Conservation (phyloP, 2,329 filamentous ascomycete species). For the Berkeleyomyces basicola region DNA sequence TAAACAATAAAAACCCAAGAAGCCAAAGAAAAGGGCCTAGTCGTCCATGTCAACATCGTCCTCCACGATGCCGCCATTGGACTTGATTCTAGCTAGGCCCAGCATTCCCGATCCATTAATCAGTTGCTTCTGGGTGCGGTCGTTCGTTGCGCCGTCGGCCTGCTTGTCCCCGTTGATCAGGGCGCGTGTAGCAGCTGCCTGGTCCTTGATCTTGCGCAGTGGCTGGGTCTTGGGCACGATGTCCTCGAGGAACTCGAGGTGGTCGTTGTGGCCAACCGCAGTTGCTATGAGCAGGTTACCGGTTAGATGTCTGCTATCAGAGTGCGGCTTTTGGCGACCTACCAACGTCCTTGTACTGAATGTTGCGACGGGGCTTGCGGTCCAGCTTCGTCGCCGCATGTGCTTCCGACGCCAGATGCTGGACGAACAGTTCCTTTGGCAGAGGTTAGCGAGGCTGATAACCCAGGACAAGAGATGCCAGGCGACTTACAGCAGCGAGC, state of each 20-base stretch:
- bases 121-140: conserved; percentile 14
- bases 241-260: conserved; percentile 87
- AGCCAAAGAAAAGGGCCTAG: conserved; percentile 19
- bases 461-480: conserved; percentile 1
- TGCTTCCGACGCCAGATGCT: conserved; percentile 71
- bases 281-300: conserved; percentile 34
- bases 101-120: conserved; percentile 14
- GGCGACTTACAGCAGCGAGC: conserved; percentile 53
- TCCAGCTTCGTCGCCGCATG: conserved; percentile 83
- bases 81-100: conserved; percentile 25
- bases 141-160: background rate
- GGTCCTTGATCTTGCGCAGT: conserved; percentile 61
- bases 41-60: conserved; percentile 41
- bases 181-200: conserved; percentile 34
- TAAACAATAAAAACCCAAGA: background rate
- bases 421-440: conserved; percentile 76
- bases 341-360: conserved; percentile 93
- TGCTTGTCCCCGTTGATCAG: conserved; percentile 28
- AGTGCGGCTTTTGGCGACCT: conserved; percentile 18
- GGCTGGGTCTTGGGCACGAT: conserved; percentile 74
- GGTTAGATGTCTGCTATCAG: background rate
- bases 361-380: conserved; percentile 77
- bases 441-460: conserved; percentile 9
- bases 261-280: conserved; percentile 75
- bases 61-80: conserved; percentile 23